Evolutionary conservation across 202 grass and related monocot species (phyloP).

Genomic region (Zizania palustris): DNA sequence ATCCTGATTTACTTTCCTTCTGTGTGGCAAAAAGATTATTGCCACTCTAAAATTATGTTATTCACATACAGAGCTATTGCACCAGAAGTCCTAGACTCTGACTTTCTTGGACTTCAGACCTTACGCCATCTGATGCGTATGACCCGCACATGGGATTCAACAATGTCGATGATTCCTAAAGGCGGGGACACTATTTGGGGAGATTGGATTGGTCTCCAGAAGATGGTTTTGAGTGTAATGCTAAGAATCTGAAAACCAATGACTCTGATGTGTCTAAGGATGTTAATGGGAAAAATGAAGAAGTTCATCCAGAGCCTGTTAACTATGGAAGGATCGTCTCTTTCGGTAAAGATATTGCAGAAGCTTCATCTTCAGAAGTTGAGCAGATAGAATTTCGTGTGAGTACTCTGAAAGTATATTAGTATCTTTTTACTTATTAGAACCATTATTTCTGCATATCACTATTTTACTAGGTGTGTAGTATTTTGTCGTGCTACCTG

Average conservation of each 20-base stretch:
- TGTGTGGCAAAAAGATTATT: conserved; percentile 28
- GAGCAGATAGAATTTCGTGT: conserved; percentile 84
- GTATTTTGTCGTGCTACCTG: not conserved
- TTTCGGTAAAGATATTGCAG: conserved; percentile 87
- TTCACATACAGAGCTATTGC: conserved; percentile 74
- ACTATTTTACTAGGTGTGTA: conserved; percentile 13
- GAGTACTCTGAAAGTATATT: conserved; percentile 49
- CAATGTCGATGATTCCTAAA: conserved; percentile 98
- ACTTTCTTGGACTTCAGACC: conserved; percentile 89
- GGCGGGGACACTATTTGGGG: conserved; percentile 99
- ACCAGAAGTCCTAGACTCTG: conserved; percentile 85
- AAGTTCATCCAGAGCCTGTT: conserved; percentile 47
- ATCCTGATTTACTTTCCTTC: conserved; percentile 6
- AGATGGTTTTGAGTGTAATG: conserved; percentile 63
- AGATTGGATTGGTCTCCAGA: conserved; percentile 82
- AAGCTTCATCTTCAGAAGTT: conserved; percentile 56
- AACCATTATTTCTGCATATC: conserved; percentile 15
- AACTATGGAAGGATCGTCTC: conserved; percentile 90
- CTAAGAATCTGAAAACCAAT: conserved; percentile 66
- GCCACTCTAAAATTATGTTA: conserved; percentile 12
- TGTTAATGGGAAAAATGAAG: conserved; percentile 35
- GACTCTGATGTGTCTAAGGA: conserved; percentile 55
- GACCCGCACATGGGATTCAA: conserved; percentile 98
- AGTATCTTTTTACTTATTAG: conserved; percentile 33
- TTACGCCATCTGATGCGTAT: conserved; percentile 95